A percentile compares a stretch with the other conserved stretches of the same genome.
These are phyloP conservation scores for Neopestalotiopsis sp. DNA, from an alignment of 2,329 filamentous ascomycete species.

Conservation along the genomic window DNA sequence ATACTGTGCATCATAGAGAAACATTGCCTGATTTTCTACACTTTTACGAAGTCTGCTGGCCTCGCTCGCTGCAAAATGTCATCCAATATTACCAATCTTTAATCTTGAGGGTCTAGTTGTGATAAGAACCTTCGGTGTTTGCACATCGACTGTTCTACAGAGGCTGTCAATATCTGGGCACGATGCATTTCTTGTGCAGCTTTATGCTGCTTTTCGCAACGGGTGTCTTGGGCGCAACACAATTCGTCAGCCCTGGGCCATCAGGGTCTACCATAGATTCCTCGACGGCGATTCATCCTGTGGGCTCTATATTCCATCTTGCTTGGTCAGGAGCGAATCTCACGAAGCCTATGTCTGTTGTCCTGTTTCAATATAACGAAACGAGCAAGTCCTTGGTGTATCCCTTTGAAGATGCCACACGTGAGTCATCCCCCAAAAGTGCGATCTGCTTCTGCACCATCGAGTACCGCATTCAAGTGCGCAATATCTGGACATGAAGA, in stretches of 20 bases:
- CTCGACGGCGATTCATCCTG: slow-evolving; percentile 3
- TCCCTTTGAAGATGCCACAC: slow-evolving; percentile 15
- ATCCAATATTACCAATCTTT: too few relatives aligned
- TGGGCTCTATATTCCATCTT: slow-evolving; percentile 13
- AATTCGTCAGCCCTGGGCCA: background rate
- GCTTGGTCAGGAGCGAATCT: slow-evolving; percentile 4
- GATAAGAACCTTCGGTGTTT: too few relatives aligned
- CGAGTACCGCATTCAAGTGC: too few relatives aligned
- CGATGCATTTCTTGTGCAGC: too few relatives aligned
- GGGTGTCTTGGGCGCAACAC: background rate
- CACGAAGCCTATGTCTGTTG: background rate
- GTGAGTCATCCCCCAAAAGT: background rate
- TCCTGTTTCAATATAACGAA: slow-evolving; percentile 9
- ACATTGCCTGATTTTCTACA: too few relatives aligned
- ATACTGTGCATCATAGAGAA: too few relatives aligned
- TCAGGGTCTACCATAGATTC: background rate
- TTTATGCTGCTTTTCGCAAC: background rate
- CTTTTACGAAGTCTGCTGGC: too few relatives aligned
- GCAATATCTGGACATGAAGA: background rate
- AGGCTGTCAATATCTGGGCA: too few relatives aligned
- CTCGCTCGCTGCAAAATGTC: too few relatives aligned
- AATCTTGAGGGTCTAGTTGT: too few relatives aligned
- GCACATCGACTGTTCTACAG: too few relatives aligned
- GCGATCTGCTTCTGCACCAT: too few relatives aligned
- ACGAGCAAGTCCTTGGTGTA: slow-evolving; percentile 4